Percentiles rank a stretch among this genome's conserved stretches.
These are phyloP conservation scores for Antitrichia curtipendula DNA, from an alignment of 225 moss, liverwort and hornwort genomes.

Conservation along the genomic window DNA sequence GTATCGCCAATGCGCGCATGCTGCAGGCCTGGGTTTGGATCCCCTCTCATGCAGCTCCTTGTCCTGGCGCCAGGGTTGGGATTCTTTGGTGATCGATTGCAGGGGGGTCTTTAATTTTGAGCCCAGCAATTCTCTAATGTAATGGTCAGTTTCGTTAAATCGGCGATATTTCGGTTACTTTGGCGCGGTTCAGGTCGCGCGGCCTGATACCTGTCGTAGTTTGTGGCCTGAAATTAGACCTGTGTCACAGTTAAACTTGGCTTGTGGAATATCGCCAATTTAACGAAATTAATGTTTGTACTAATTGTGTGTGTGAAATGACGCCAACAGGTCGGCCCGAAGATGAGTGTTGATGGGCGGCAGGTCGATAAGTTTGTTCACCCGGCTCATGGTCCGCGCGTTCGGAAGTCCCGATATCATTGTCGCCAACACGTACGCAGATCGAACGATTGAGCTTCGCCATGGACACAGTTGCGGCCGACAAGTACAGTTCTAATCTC, in stretches of 20 bases:
- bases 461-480: slow-evolving; percentile 32
- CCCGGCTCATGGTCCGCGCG: slow-evolving; percentile 40
- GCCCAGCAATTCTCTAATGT: background rate
- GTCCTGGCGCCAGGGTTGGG: background rate
- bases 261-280: background rate
- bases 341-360: slow-evolving; percentile 36
- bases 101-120: background rate
- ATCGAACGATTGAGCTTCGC: slow-evolving; percentile 24
- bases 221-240: background rate
- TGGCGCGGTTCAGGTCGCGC: no score
- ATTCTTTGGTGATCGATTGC: background rate
- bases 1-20: background rate
- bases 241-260: background rate
- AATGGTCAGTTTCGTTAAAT: background rate
- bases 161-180: background rate
- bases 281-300: background rate
- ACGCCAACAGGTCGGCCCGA: background rate
- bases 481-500: slow-evolving; percentile 10
- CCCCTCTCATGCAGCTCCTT: background rate
- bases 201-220: background rate
- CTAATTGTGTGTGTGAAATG: background rate
- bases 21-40: background rate
- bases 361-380: slow-evolving; percentile 44
- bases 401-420: slow-evolving; percentile 44
- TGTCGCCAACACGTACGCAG: slow-evolving; percentile 26